These are phyloP conservation scores for Acidiella bohemica DNA, from an alignment of 495 filamentous ascomycete species.

Conservation along the genomic window DNA sequence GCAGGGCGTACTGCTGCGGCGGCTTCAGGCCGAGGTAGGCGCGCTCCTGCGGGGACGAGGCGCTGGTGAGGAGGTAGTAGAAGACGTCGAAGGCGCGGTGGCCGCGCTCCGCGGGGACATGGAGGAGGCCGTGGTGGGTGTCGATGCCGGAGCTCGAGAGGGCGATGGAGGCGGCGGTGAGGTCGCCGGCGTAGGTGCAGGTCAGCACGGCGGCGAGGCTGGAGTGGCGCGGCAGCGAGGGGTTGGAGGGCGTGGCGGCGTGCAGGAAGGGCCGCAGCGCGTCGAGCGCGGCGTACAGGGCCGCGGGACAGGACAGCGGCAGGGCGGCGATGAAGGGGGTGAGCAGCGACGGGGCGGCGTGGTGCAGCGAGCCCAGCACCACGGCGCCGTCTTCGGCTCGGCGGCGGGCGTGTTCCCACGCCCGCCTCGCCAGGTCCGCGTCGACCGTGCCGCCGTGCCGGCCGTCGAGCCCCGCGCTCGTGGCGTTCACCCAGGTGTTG, in stretches of 20 bases:
- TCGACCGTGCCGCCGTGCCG: conserved; percentile 57
- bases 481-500: conserved; percentile 83
- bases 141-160: conserved; percentile 83
- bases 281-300: conserved; percentile 60
- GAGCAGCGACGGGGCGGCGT: conserved; percentile 73
- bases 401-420: conserved; percentile 93
- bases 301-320: conserved; percentile 59
- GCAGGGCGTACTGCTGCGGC: conserved; percentile 61
- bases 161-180: conserved; percentile 61
- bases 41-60: conserved; percentile 78
- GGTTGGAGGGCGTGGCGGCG: conserved; percentile 78
- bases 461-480: conserved; percentile 32
- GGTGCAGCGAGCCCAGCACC: conserved; percentile 45
- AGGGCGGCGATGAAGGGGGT: conserved; percentile 68
- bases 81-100: conserved; percentile 97
- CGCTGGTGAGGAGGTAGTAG: conserved; percentile 85
- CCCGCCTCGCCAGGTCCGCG: conserved; percentile 59
- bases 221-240: conserved; percentile 67
- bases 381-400: conserved; percentile 94
- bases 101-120: conserved; percentile 64
- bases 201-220: conserved; percentile 69
- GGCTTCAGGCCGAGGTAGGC: conserved; percentile 79
- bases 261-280: conserved; percentile 74
- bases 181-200: conserved; percentile 63
- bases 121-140: conserved; percentile 64